Conservation (phyloP, 2,329 filamentous ascomycete species). For the Fusarium sp. region DNA sequence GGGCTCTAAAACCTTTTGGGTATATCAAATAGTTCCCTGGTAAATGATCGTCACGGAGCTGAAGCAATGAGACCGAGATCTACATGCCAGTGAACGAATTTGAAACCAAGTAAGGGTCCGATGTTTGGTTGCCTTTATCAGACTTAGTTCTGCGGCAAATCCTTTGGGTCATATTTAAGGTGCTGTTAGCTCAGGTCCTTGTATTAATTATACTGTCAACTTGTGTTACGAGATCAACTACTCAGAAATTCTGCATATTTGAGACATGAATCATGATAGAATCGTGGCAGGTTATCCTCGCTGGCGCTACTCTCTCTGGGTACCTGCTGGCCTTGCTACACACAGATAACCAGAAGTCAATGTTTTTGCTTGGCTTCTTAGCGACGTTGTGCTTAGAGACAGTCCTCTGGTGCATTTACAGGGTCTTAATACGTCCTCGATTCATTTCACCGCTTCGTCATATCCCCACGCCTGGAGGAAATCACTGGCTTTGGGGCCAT, state of each 20-base stretch:
- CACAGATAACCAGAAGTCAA: background rate
- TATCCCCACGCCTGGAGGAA: constrained; percentile 55
- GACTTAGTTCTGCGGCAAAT: background rate
- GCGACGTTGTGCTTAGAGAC: background rate
- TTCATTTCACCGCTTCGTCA: constrained; percentile 59
- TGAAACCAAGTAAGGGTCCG: background rate
- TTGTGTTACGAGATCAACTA: rapidly evolving
- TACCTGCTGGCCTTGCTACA: background rate
- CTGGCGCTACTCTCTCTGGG: background rate
- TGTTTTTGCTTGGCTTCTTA: background rate
- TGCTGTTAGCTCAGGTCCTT: too few relatives aligned
- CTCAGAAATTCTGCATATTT: rapidly evolving
- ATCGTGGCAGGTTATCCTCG: background rate
- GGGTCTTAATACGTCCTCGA: constrained; percentile 57
- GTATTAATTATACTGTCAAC: rapidly evolving
- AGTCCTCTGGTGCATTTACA: constrained; percentile 50
- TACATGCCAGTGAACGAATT: background rate
- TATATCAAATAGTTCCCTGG: background rate
- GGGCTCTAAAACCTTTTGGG: background rate
- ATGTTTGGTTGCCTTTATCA: background rate
- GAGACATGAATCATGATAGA: background rate
- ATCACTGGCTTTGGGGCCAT: constrained; percentile 59
- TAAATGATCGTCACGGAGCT: background rate
- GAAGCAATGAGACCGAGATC: background rate
- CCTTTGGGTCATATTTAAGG: background rate